Evolutionary conservation across 495 filamentous ascomycete species (phyloP).

Genomic region (Penicillium simplicissimum): DNA sequence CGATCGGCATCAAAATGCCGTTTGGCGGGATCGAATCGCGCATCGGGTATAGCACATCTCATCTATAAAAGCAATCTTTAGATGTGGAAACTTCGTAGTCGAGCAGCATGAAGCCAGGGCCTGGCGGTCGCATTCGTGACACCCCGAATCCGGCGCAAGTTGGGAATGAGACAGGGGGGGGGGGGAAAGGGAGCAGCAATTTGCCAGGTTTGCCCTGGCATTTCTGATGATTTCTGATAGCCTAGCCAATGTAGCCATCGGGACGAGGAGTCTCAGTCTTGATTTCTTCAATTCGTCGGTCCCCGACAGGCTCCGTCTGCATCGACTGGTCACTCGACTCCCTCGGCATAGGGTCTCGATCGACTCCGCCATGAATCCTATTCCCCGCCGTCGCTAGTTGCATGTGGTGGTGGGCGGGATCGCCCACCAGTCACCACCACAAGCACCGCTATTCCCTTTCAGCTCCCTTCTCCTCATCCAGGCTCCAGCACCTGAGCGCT

Average conservation of each 20-base stretch:
- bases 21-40: neutral
- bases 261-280: neutral
- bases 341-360: slow-evolving; percentile 16
- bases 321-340: neutral
- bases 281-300: neutral
- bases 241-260: neutral
- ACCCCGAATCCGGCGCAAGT: slow-evolving; percentile 17
- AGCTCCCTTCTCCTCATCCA: neutral
- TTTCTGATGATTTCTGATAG: slow-evolving; percentile 2
- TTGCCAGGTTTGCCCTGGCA: neutral
- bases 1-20: slow-evolving; percentile 16
- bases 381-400: slow-evolving; percentile 17
- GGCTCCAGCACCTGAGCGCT: neutral
- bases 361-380: slow-evolving; percentile 15
- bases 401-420: slow-evolving; percentile 8
- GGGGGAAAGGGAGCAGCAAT: slow-evolving; percentile 13
- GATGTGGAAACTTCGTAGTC: neutral
- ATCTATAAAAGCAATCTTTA: neutral
- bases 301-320: neutral
- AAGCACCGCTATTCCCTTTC: neutral
- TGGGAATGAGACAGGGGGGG: slow-evolving; percentile 30
- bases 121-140: slow-evolving; percentile 13
- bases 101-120: neutral
- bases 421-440: slow-evolving; percentile 5
- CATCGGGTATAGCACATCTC: neutral